Evolutionary conservation across 139 green algal genomes (phyloP).

Genomic region (Closterium sp.): DNA sequence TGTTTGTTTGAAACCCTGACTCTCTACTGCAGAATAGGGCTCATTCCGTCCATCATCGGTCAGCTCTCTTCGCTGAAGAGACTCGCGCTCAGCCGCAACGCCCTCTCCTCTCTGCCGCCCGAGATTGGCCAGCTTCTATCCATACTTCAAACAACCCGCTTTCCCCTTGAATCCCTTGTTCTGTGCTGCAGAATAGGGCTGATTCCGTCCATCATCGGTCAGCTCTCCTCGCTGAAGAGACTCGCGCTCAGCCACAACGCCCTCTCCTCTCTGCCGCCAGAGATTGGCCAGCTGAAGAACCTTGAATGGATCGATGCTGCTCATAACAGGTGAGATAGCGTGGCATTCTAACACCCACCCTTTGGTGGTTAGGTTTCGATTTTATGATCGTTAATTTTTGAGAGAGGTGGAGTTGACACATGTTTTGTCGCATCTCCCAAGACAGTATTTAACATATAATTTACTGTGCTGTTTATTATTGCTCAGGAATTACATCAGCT

Average conservation of each 20-base stretch:
- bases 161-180: background rate
- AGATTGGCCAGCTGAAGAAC: slow-evolving; percentile 13
- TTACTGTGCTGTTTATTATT: too few relatives aligned
- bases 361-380: too few relatives aligned
- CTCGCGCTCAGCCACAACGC: slow-evolving; percentile 25
- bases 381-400: too few relatives aligned
- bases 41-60: background rate
- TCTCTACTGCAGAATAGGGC: background rate
- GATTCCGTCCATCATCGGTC: slow-evolving; percentile 6
- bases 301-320: slow-evolving; percentile 32
- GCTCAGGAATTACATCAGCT: background rate
- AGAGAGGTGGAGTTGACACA: too few relatives aligned
- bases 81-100: too few relatives aligned
- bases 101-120: too few relatives aligned
- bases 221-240: background rate
- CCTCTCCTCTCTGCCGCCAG: slow-evolving; percentile 19
- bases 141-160: background rate
- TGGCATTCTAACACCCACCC: background rate
- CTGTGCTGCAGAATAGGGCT: slow-evolving; percentile 4
- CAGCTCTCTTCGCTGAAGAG: too few relatives aligned
- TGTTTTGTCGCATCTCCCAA: too few relatives aligned
- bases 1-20: background rate
- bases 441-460: too few relatives aligned
- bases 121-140: background rate
- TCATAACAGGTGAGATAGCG: slow-evolving; percentile 5